Base-by-base conservation (phyloP, 2,329 filamentous ascomycete genomes). In the Exutisphaerella laricina region DNA sequence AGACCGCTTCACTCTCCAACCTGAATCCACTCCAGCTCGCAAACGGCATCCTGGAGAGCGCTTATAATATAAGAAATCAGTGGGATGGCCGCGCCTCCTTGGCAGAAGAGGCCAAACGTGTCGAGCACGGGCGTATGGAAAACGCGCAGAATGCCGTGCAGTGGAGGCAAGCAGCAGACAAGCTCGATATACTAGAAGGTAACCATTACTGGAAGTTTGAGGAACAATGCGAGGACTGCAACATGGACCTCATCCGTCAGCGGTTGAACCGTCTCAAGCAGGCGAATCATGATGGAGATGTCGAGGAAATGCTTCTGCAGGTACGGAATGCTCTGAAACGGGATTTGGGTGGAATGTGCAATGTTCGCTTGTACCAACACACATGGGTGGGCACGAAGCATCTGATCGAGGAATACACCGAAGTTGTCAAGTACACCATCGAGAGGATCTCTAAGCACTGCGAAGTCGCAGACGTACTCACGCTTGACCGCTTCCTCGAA, bases 401-500 rank as follows among this genome's bases (percentile, higher is more conserved):
- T 31, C 35, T 53, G 31, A 53, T 55, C 26, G 52, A 55, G 13
- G 50, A 55, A 36, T 55, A 53, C 22, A 51, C 52, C 14, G 49
- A 48, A 16, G 43, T 55, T 5, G 50, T 55, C 39, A 53, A 53
- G n/a, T 55, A 55, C 34, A 50, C 52, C 14, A 49, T 55, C 21
- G 52, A 55, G 32, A 39, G 46, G 6, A 41, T 55, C 16, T 39
- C 46, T 23, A 40, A 34, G 18, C 45, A 49, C 38, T 55, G 52
- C 42, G 50, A 55, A 33, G 26, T 31, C 5, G 31, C 40, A 13
- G 44, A 48, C 4, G 33, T 39, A 2, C 37, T 38, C 2, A 22
- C 25, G n/a, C 16, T 35, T 18, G 38, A 50, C 25, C 44, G 40
- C 20, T 49, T 48, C 34, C 37, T 51, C 18, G 41, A 43, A 12